phyloP scores from a whole-genome alignment of 768 basidiomycete genomes.

The Chalciporus sphaerocephalus region DNA sequence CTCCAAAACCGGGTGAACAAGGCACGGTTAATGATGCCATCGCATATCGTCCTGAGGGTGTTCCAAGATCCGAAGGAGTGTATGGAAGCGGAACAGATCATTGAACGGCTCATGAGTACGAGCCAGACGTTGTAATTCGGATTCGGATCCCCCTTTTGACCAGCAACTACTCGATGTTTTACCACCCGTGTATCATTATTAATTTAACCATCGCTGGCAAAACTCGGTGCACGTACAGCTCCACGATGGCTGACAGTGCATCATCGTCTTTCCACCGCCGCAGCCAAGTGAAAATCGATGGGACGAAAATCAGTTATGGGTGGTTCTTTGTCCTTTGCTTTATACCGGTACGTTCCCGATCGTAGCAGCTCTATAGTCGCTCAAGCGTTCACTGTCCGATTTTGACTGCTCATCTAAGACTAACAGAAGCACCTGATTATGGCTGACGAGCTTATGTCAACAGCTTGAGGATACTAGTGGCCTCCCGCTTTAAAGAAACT shows the following conservation, averaged over 20 bases:
- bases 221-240: not conserved
- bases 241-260: too few species aligned
- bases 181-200: not conserved
- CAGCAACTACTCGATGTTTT: not conserved
- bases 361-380: not conserved
- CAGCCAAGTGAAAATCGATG: not conserved
- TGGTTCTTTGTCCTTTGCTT: not conserved
- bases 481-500: too few species aligned
- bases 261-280: not conserved
- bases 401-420: not conserved
- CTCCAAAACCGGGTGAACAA: constrained; percentile 62
- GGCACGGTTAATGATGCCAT: constrained; percentile 57
- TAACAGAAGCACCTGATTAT: not conserved
- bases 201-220: not conserved
- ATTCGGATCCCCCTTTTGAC: not conserved
- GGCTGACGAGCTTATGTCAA: too few species aligned
- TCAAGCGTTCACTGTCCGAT: not conserved
- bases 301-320: not conserved
- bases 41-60: constrained; percentile 53
- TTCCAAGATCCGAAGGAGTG: constrained; percentile 71
- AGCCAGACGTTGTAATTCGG: not conserved
- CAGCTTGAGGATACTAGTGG: too few species aligned
- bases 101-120: constrained; percentile 19
- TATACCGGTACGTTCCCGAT: not conserved
- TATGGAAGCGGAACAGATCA: constrained; percentile 50